Conservation (phyloP, 78 protist species). For the Dictyostelium brefeldianum region DNA sequence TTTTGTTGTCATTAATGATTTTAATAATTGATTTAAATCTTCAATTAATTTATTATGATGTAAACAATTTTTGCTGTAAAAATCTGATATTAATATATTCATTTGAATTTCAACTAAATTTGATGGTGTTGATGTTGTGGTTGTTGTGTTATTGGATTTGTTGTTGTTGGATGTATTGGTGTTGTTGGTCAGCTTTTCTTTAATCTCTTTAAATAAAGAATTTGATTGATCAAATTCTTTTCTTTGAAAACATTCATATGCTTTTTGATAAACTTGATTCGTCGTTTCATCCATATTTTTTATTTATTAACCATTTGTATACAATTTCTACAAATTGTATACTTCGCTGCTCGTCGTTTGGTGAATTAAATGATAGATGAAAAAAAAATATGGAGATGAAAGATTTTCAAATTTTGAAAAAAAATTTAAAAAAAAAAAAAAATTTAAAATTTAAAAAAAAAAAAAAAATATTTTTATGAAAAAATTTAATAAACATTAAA, state of each 20-base stretch:
- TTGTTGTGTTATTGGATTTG: no score
- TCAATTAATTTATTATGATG: slow-evolving; percentile 53
- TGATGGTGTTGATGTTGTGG: not conserved
- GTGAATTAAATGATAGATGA: no score
- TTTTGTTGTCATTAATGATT: not conserved
- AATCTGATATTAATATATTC: slow-evolving; percentile 44
- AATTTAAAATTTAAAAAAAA: no score
- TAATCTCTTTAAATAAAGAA: slow-evolving; percentile 33
- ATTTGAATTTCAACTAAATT: slow-evolving; percentile 31
- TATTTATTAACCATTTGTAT: no score
- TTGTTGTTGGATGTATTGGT: not conserved
- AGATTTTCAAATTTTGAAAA: no score
- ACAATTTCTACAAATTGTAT: no score
- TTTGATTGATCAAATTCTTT: slow-evolving; percentile 49
- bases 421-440: no score
- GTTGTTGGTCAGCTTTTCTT: not conserved
- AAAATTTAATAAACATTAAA: no score
- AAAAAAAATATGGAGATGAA: no score
- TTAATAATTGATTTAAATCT: slow-evolving; percentile 12
- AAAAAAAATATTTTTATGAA: no score
- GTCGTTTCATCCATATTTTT: no score
- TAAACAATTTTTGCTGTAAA: slow-evolving; percentile 31
- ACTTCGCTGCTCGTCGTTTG: no score
- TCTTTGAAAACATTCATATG: slow-evolving; percentile 29
- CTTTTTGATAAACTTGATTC: slow-evolving; percentile 5